Evolutionary conservation across 257 asterid species (phyloP).

Genomic region (Solanum arcanum): DNA sequence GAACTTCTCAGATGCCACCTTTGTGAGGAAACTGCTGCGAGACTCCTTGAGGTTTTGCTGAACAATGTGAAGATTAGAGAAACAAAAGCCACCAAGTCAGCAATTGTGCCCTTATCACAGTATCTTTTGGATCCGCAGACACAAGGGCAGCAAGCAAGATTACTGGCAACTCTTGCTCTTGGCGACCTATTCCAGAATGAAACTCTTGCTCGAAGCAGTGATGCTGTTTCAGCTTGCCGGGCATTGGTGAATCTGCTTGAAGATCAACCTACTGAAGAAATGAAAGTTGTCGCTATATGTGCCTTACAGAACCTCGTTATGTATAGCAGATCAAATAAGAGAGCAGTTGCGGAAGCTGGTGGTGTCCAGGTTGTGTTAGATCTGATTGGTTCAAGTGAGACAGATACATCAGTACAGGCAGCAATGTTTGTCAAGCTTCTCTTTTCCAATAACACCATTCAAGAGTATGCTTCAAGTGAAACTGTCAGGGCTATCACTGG

Average conservation of each 20-base stretch:
- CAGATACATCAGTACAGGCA: conserved; percentile 96
- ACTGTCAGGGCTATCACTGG: conserved; percentile 98
- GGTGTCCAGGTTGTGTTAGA: conserved; percentile 98
- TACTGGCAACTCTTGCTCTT: conserved; percentile 91
- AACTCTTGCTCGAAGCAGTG: conserved; percentile 84
- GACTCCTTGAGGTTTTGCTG: conserved; percentile 79
- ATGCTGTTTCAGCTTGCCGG: conserved; percentile 95
- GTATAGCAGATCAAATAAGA: conserved; percentile 88
- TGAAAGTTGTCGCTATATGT: conserved; percentile 97
- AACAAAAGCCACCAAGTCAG: conserved; percentile 83
- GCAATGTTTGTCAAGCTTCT: conserved; percentile 94
- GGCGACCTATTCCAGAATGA: conserved; percentile 96
- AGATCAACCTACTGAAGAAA: conserved; percentile 99
- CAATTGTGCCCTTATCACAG: conserved; percentile 84
- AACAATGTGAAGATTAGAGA: conserved; percentile 94
- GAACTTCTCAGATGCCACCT: conserved; percentile 91
- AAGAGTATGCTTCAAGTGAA: conserved; percentile 98
- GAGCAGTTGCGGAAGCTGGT: conserved; percentile 99
- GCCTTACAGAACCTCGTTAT: conserved; percentile 93
- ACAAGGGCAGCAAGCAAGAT: conserved; percentile 94
- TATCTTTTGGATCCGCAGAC: conserved; percentile 99
- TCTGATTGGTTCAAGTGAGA: conserved; percentile 86
- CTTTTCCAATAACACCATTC: conserved; percentile 86
- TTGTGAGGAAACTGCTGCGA: conserved; percentile 93
- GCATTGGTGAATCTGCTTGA: conserved; percentile 95